Evolutionary conservation across 352 stramenopile species (phyloP), one percentile per base, ranked within the genome.

Genomic region (Globisporangium perplexum): DNA sequence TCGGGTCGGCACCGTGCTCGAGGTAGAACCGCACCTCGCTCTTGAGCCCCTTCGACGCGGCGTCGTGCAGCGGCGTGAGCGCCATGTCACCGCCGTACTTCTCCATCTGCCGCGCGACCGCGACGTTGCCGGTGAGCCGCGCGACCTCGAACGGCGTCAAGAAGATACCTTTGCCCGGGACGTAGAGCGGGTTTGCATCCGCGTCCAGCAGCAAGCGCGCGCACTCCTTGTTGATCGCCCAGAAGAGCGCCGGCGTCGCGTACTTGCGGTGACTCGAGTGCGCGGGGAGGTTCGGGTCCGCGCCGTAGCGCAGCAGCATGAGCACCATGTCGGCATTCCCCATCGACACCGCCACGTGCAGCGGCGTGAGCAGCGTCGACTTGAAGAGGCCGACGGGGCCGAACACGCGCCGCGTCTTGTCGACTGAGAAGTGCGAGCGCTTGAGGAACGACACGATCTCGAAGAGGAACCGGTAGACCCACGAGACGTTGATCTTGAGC

Each of bases 51-150:
- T 69, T 56, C 8, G 83, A 74, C n/a, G 69, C 76, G 1, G 74
- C 83, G 28, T 81, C 72, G 41, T 93, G 83, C 39, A 93, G 63
- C 23, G 83, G 83, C 23, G 83, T 93, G 3, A 93, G 52, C 14
- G 68, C 72, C n/a, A 93, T 74, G 23, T 93, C 83, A 7, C 70
- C 83, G 17, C 83, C 83, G 36, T 86, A 91, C 28, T 88, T 86
- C 38, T 90, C 77, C 57, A 93, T 87, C 36, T 83, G 73, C 11
- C 71, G 71, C 5, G 81, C 80, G 20, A 91, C 77, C 0, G 69
- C 71, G 12, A 81, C 68, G 33, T 90, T 84, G 1, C 81, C 83
- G 30, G 72, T 69, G 11, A 90, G 61, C 14, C 80, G 66, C 18
- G 79, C 80, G 33, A 90, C 69, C 61, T 91, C 76, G 59, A 86